A percentile compares a stretch with the other conserved stretches of the same genome.
Evolutionary conservation across 2,329 filamentous ascomycete species (phyloP).

Genomic region (Apiospora arundinis): DNA sequence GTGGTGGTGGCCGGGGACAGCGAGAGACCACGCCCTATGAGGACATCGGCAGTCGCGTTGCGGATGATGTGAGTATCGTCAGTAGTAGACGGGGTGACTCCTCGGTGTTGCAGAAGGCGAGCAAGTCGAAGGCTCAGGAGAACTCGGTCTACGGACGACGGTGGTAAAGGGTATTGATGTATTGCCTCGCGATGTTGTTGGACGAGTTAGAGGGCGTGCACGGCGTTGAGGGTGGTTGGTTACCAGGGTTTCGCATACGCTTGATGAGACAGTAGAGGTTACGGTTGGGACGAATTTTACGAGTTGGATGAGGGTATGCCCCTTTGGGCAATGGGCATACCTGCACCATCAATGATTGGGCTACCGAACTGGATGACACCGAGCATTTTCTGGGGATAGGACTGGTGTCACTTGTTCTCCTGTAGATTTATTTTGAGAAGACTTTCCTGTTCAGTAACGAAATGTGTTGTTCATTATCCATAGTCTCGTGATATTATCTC

Average conservation of each 20-base stretch:
- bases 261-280: slow-evolving; percentile 9
- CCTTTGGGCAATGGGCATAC: background rate
- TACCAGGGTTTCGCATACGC: background rate
- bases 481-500: background rate
- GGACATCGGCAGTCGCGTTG: background rate
- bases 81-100: background rate
- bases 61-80: background rate
- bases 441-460: background rate
- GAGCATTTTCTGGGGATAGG: background rate
- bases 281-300: slow-evolving; percentile 7
- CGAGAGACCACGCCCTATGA: slow-evolving; percentile 1
- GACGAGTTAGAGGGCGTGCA: background rate
- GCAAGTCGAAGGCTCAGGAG: slow-evolving; percentile 39
- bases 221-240: slow-evolving; percentile 1
- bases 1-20: slow-evolving; percentile 45
- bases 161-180: slow-evolving; percentile 40
- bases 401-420: background rate
- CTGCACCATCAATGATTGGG: background rate
- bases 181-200: background rate
- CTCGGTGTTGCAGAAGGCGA: slow-evolving; percentile 24
- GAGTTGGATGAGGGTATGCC: background rate
- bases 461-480: background rate
- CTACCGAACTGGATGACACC: background rate
- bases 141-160: slow-evolving; percentile 49
- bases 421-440: background rate